Evolutionary conservation across 2,329 filamentous ascomycete species (phyloP).

Genomic region (Diaporthe eres): DNA sequence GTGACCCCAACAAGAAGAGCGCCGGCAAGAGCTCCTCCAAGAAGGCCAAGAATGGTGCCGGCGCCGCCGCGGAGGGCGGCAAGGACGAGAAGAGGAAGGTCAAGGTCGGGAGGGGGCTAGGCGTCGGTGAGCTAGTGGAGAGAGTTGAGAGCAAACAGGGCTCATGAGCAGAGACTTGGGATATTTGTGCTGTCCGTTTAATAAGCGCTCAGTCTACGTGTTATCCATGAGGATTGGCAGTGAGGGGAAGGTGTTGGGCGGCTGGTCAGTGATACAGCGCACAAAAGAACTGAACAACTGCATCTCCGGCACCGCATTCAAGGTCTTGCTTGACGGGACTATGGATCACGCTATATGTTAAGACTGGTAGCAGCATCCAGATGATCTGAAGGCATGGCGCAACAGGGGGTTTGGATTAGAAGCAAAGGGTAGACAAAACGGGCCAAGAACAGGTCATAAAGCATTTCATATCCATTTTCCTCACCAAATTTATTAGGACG

Average conservation of each 20-base stretch:
- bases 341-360: neutral
- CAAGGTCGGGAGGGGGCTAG: constrained; percentile 84
- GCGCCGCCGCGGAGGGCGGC: constrained; percentile 46
- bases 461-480: neutral
- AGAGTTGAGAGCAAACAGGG: constrained; percentile 72
- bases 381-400: constrained; percentile 20
- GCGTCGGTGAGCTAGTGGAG: constrained; percentile 84
- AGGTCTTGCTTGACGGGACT: neutral
- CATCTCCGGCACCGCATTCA: neutral
- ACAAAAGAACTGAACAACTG: neutral
- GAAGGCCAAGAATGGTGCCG: constrained; percentile 53
- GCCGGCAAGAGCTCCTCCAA: constrained; percentile 45
- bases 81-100: constrained; percentile 82
- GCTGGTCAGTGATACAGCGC: neutral
- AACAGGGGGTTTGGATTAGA: constrained; percentile 11
- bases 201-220: too few species aligned
- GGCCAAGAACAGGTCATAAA: neutral
- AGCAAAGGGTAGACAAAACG: constrained; percentile 34
- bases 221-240: neutral
- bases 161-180: constrained; percentile 38
- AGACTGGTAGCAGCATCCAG: neutral
- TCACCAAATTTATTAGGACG: neutral
- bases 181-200: neutral
- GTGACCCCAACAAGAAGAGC: constrained; percentile 52
- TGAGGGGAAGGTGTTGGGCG: neutral